Base-by-base conservation (phyloP, 768 basidiomycete genomes). In the Suillus plorans region DNA sequence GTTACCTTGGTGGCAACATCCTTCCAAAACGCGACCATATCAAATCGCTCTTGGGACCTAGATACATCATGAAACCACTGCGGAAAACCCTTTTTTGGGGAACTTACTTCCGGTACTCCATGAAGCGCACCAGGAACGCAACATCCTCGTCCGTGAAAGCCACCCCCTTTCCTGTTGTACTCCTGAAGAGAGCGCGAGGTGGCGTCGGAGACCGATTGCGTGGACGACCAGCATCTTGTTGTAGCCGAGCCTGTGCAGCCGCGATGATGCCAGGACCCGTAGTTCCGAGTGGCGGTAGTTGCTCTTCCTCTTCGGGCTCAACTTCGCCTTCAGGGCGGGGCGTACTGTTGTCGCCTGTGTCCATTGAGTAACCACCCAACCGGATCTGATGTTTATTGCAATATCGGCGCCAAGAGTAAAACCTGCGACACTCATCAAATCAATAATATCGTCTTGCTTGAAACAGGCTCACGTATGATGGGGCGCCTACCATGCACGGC, bases 331-430 rank as follows among this genome's bases (percentile, higher is more conserved):
- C 84, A 53, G 78, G 77, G 39, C 77, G 74, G 5, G 81, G 81
- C 20, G 82, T 79, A 18, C 75, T 79, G 12, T 82, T 80, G 20
- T 85, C 84, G 44, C 85, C 86, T 8, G 81, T 73, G 61, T 85
- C 88, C 92, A 94, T 94, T 10, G 85, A 80, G 69, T 94, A 95
- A 2, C 92, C 91, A 31, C 91, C 91, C 0, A 95, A 81, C n/a
- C 91, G 87, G 59, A 95, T 95, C 75, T 94, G 91, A 74, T 95
- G 92, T 72, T 94, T 95, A 73, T 95, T 95, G 79, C 93, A 95
- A 71, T 94, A 95, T 52, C 93, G 86, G 47, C 93, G 85, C 93
- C 93, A 95, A 1, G 92, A 94, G 73, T 93, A 94, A 73, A 94
- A 94, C 13, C 92, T 94, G 62, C 25, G 60, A 61, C 25, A 47